Conservation (phyloP, 2,329 filamentous ascomycete genomes). For the Penicillium paneum region DNA sequence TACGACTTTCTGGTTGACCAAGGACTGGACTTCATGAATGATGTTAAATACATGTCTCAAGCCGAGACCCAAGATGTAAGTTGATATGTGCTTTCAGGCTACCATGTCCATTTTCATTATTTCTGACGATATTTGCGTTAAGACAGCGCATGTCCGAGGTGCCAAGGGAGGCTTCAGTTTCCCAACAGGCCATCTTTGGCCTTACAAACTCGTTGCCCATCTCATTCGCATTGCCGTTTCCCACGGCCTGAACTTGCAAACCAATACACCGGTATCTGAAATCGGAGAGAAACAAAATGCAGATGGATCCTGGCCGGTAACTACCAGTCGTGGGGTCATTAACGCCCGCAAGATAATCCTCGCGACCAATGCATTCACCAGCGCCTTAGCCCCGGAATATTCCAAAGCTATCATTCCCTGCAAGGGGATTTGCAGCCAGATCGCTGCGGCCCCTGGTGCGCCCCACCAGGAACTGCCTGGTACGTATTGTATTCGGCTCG, state of each 20-base stretch:
- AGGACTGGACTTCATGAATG: slow-evolving; percentile 28
- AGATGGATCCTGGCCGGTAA: slow-evolving; percentile 11
- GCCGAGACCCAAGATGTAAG: slow-evolving; percentile 20
- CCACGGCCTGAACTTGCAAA: slow-evolving; percentile 49
- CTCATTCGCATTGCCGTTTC: slow-evolving; percentile 9
- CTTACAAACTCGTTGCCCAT: slow-evolving; percentile 76
- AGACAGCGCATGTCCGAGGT: slow-evolving; percentile 34
- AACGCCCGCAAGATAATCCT: slow-evolving; percentile 64
- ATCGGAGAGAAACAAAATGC: slow-evolving; percentile 1
- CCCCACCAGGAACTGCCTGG: slow-evolving; percentile 33
- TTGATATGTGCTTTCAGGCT: background rate
- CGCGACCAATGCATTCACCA: slow-evolving; percentile 83
- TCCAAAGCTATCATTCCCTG: slow-evolving; percentile 71
- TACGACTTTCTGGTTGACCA: slow-evolving; percentile 29
- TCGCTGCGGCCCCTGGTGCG: slow-evolving; percentile 22
- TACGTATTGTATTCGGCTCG: slow-evolving; percentile 56
- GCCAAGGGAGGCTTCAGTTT: slow-evolving; percentile 34
- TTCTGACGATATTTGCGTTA: background rate
- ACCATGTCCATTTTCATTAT: background rate
- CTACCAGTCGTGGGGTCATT: slow-evolving; percentile 59
- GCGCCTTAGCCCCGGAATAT: slow-evolving; percentile 67
- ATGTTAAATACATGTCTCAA: slow-evolving; percentile 23
- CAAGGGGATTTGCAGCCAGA: slow-evolving; percentile 52
- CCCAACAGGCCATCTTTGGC: slow-evolving; percentile 44
- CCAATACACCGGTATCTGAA: slow-evolving; percentile 45